Conservation (phyloP, 179 eudicot species). For the Silene vulgaris region DNA sequence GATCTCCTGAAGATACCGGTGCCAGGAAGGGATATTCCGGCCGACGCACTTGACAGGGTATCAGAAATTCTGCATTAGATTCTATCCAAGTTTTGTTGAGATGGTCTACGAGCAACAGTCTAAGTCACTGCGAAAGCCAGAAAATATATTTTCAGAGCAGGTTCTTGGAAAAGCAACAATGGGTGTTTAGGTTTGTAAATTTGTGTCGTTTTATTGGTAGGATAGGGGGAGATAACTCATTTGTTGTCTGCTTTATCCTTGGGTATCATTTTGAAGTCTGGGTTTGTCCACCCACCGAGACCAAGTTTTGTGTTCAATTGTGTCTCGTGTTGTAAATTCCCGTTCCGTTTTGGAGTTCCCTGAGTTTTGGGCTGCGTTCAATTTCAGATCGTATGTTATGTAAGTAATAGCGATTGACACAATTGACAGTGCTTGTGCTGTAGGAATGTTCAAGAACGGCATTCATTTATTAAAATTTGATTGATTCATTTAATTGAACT, state of each 20-base stretch:
- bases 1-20: conserved; percentile 68
- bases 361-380: conserved; percentile 1
- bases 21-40: conserved; percentile 89
- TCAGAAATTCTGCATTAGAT: conserved; percentile 43
- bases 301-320: conserved; percentile 19
- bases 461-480: conserved; percentile 18
- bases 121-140: not conserved
- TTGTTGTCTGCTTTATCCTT: no score
- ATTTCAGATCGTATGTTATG: conserved; percentile 7
- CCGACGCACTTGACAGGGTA: conserved; percentile 63
- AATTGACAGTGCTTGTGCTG: not conserved
- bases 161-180: not conserved
- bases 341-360: not conserved
- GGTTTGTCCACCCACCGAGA: no score
- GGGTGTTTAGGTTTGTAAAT: not conserved
- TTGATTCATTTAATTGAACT: not conserved
- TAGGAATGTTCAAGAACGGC: not conserved
- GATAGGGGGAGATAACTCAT: no score
- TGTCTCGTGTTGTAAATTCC: conserved; percentile 4
- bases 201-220: not conserved
- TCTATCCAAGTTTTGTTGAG: conserved; percentile 6
- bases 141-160: not conserved
- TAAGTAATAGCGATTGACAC: conserved; percentile 15
- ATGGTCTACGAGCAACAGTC: not conserved
- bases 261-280: no score